Percentiles rank a stretch among this genome's conserved stretches.
These are phyloP conservation scores for Primulina tabacum DNA, from an alignment of 257 asterid species.

Conservation along the genomic window DNA sequence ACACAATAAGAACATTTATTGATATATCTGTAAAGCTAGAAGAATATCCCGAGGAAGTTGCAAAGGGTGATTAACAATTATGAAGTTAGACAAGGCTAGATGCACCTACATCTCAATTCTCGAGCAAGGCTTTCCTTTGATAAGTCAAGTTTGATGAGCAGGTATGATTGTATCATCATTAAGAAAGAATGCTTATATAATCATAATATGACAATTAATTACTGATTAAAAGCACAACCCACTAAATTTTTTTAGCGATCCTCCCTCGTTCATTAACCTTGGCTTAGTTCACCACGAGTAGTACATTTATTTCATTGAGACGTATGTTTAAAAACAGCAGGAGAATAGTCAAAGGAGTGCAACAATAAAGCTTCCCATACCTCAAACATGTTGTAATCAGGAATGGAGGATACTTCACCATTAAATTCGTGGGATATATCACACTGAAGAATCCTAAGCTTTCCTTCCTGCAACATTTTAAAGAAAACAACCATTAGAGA, in stretches of 20 bases:
- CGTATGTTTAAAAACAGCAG: neutral
- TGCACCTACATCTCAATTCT: neutral
- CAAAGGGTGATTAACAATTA: neutral
- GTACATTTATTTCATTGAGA: neutral
- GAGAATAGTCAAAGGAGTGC: neutral
- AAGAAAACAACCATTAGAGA: constrained; percentile 13
- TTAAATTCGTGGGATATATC: constrained; percentile 52
- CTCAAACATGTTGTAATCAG: constrained; percentile 70
- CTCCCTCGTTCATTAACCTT: neutral
- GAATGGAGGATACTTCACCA: constrained; percentile 37
- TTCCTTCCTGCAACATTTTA: constrained; percentile 74
- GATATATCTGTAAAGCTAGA: too few species aligned
- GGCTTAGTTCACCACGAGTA: neutral
- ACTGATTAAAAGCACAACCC: neutral
- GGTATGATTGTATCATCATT: neutral
- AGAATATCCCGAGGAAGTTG: constrained; percentile 2
- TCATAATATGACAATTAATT: neutral
- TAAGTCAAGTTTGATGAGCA: neutral
- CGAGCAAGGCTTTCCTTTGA: neutral
- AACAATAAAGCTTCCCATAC: constrained; percentile 37
- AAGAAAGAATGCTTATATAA: neutral
- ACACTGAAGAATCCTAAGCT: constrained; percentile 82
- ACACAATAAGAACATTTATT: neutral
- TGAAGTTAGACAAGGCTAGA: neutral
- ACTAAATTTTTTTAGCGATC: neutral